A percentile compares a stretch with the other conserved stretches of the same genome.
phyloP scores from a whole-genome alignment of 1,284 basidiomycete genomes.

The Boletus chippewaensis region DNA sequence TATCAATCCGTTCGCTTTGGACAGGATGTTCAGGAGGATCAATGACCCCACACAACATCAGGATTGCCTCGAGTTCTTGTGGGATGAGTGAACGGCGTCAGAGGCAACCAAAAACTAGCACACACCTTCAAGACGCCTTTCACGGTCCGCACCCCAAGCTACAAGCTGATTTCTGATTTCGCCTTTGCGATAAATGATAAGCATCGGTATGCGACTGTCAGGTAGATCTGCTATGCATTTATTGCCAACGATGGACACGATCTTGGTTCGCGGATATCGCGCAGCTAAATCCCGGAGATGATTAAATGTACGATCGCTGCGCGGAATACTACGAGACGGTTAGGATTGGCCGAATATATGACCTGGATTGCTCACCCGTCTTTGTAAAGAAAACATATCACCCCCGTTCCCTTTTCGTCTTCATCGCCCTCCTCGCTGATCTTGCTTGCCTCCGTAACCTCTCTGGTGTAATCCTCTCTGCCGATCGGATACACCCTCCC shows the following conservation, averaged over 20 bases:
- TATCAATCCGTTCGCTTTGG: constrained; percentile 28
- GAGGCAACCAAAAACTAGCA: constrained; percentile 11
- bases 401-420: constrained; percentile 69
- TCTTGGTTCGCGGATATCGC: constrained; percentile 87
- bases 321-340: constrained; percentile 51
- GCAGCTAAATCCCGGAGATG: constrained; percentile 73
- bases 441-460: constrained; percentile 91
- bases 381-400: constrained; percentile 86
- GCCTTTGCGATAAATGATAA: constrained; percentile 89
- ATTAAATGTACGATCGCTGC: constrained; percentile 69
- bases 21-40: constrained; percentile 43
- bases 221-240: constrained; percentile 97
- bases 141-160: constrained; percentile 73
- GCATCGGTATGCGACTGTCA: constrained; percentile 85
- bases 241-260: constrained; percentile 91
- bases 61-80: constrained; percentile 63
- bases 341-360: constrained; percentile 3
- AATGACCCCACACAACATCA: constrained; percentile 57
- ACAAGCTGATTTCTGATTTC: constrained; percentile 84
- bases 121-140: constrained; percentile 75
- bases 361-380: constrained; percentile 56
- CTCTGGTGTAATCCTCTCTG: constrained; percentile 88
- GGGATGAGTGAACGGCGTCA: constrained; percentile 1
- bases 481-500: constrained; percentile 86
- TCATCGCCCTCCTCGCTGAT: constrained; percentile 60